A percentile compares a stretch with the other conserved stretches of the same genome.
Evolutionary conservation across 805 yeast genomes (phyloP).

Genomic region (Candida silvatica): DNA sequence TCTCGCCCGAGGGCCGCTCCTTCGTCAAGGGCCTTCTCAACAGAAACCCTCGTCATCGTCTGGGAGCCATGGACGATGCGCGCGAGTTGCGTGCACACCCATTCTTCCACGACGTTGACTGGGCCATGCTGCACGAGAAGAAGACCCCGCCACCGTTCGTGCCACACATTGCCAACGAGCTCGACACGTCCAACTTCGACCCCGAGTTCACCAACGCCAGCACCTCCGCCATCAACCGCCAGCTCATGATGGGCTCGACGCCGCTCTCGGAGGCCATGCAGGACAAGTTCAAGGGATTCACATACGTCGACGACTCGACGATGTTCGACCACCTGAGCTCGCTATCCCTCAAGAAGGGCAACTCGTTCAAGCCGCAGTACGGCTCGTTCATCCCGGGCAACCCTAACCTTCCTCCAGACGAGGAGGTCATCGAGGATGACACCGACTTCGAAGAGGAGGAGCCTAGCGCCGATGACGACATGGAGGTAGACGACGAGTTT

Average conservation of each 20-base stretch:
- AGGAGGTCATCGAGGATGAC: slow-evolving; percentile 73
- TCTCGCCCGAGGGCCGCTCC: slow-evolving; percentile 87
- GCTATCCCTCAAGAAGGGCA: slow-evolving; percentile 28
- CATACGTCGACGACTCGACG: slow-evolving; percentile 89
- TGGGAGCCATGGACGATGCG: slow-evolving; percentile 89
- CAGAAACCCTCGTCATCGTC: slow-evolving; percentile 91
- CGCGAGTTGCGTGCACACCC: slow-evolving; percentile 88
- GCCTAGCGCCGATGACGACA: slow-evolving; percentile 35
- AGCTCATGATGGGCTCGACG: slow-evolving; percentile 56
- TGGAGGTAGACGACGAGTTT: slow-evolving; percentile 59
- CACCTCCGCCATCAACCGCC: slow-evolving; percentile 70
- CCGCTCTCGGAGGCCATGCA: slow-evolving; percentile 93
- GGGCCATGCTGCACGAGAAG: slow-evolving; percentile 72
- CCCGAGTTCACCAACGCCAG: slow-evolving; percentile 95
- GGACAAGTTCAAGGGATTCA: slow-evolving; percentile 94
- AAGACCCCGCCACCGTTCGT: slow-evolving; percentile 94
- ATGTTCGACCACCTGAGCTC: slow-evolving; percentile 71
- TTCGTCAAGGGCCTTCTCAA: slow-evolving; percentile 93
- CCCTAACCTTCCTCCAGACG: slow-evolving; percentile 75
- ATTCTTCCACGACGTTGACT: slow-evolving; percentile 84
- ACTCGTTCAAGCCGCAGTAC: slow-evolving; percentile 30
- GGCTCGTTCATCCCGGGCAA: slow-evolving; percentile 76
- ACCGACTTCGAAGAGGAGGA: slow-evolving; percentile 34
- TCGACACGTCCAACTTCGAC: slow-evolving; percentile 94
- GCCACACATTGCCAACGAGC: slow-evolving; percentile 84